These are phyloP conservation scores for Planoprotostelium fungivorum DNA, from an alignment of 78 protist genomes.

Conservation along the genomic window DNA sequence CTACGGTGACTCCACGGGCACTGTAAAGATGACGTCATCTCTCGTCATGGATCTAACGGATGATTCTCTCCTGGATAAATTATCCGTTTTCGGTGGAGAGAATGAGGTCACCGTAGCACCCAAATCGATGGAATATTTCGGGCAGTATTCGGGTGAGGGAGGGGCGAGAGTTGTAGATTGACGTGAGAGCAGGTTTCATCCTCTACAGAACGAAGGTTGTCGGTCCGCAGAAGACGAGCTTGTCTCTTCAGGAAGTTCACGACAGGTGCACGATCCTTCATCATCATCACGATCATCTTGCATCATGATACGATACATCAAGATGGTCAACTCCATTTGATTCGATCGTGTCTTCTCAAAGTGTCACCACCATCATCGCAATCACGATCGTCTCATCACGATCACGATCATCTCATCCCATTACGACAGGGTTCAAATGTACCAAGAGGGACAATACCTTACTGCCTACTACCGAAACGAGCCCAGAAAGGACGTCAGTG, in stretches of 20 bases:
- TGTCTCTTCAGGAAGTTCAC: not conserved
- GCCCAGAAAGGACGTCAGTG: not conserved
- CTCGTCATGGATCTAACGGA: not conserved
- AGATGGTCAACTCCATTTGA: no score
- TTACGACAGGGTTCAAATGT: not conserved
- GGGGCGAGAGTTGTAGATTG: no score
- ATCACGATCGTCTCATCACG: not conserved
- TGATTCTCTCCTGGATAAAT: not conserved
- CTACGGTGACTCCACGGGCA: not conserved
- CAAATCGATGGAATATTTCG: not conserved
- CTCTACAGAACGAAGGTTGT: not conserved
- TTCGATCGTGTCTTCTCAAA: no score
- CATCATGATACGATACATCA: no score
- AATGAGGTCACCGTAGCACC: not conserved
- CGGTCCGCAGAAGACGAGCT: not conserved
- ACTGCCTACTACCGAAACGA: not conserved
- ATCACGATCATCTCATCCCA: not conserved
- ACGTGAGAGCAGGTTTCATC: not conserved
- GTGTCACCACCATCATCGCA: not conserved
- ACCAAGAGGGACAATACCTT: not conserved
- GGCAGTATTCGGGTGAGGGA: not conserved
- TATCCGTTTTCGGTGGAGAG: not conserved
- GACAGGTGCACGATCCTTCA: no score
- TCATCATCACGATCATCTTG: not conserved
- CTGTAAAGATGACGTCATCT: not conserved